These are phyloP conservation scores for Alternaria infectoria DNA, from an alignment of 2,329 filamentous ascomycete species.

Conservation along the genomic window DNA sequence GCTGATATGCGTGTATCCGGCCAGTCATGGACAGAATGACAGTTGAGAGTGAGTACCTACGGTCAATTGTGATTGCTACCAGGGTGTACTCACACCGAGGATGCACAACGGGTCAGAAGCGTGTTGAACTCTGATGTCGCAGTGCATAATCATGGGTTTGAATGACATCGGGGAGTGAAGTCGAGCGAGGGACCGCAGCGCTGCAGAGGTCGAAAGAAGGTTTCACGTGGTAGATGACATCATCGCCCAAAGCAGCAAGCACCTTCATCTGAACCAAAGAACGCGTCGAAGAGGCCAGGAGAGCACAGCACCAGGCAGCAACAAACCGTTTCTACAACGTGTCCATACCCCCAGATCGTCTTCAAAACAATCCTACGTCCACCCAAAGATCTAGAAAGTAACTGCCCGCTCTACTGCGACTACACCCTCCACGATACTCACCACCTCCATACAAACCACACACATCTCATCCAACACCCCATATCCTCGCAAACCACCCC, in stretches of 20 bases:
- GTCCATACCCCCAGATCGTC: background rate
- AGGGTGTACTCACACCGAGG: background rate
- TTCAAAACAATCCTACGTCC: too few species aligned
- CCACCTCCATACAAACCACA: background rate
- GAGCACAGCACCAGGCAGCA: constrained; percentile 30
- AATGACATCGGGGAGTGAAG: background rate
- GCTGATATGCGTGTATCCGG: background rate
- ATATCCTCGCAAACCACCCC: background rate
- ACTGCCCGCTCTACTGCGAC: background rate
- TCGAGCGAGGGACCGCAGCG: background rate
- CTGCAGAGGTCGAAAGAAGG: background rate
- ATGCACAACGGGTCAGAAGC: background rate
- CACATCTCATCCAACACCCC: background rate
- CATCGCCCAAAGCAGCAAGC: constrained; percentile 33
- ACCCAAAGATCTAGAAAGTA: too few species aligned
- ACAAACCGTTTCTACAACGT: constrained; percentile 6
- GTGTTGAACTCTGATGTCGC: background rate
- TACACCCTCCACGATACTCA: background rate
- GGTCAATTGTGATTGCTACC: background rate
- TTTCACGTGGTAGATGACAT: constrained; percentile 35
- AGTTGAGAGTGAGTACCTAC: background rate
- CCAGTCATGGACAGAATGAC: background rate
- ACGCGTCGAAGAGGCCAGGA: constrained; percentile 21
- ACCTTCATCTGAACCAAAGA: constrained; percentile 13
- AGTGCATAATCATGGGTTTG: background rate